Conservation (phyloP, 116 monocot genomes). For the Papilionanthe hybrid region DNA sequence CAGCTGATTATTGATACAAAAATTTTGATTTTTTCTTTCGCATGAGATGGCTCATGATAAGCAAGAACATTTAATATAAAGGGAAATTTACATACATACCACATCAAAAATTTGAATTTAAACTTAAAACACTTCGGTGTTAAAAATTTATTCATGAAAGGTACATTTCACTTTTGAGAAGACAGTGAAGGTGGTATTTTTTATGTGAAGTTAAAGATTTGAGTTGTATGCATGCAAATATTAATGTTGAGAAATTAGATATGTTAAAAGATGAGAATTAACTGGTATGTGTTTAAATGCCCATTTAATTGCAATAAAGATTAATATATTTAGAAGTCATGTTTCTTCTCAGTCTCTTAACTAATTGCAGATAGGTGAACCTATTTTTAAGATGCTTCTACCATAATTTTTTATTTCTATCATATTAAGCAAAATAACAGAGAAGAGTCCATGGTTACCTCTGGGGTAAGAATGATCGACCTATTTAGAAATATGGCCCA, state of each 20-base stretch:
- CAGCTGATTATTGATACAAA: not conserved
- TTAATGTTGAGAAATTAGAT: no score
- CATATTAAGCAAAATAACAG: not conserved
- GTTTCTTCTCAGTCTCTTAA: not conserved
- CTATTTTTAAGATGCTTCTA: not conserved
- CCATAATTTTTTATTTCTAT: not conserved
- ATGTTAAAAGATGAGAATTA: no score
- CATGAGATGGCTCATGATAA: not conserved
- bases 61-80: not conserved
- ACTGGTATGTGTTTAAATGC: no score
- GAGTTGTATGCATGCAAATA: no score
- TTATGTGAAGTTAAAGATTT: no score
- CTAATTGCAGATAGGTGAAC: not conserved
- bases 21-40: not conserved
- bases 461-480: constrained; percentile 96
- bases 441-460: constrained; percentile 43
- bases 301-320: not conserved
- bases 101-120: not conserved
- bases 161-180: no score
- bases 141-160: no score
- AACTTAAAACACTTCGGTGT: no score
- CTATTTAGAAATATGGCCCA: constrained; percentile 86
- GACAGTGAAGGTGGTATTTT: no score
- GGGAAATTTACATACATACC: no score
- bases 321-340: not conserved